Evolutionary conservation across 495 filamentous ascomycete species (phyloP).

Genomic region (Echria macrotheca): DNA sequence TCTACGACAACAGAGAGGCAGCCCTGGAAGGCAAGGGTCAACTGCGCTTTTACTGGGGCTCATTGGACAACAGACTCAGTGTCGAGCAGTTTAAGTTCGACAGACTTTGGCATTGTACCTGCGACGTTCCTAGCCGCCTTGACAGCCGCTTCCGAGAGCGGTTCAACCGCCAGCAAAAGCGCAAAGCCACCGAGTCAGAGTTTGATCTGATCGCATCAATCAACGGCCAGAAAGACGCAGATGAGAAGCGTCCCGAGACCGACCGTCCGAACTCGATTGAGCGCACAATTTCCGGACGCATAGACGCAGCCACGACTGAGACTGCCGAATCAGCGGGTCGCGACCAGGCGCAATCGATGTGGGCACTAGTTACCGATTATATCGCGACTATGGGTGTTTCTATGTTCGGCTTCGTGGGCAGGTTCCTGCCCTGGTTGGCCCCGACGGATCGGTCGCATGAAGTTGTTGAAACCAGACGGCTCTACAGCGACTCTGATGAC

Average conservation of each 20-base stretch:
- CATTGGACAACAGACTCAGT: constrained; percentile 10
- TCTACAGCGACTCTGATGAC: too few species aligned
- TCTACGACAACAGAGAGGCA: constrained; percentile 19
- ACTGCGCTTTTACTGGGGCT: constrained; percentile 25
- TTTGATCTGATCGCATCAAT: constrained; percentile 21
- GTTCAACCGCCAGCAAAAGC: constrained; percentile 20
- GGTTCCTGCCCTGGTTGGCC: neutral
- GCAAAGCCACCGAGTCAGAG: constrained; percentile 19
- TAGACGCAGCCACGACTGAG: neutral
- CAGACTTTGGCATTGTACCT: constrained; percentile 21
- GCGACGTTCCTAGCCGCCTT: constrained; percentile 5
- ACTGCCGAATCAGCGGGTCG: neutral
- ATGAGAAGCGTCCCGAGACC: too few species aligned
- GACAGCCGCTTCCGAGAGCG: constrained; percentile 3
- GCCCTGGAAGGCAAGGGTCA: constrained; percentile 21
- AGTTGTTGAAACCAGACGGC: constrained; percentile 14
- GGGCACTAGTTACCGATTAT: constrained; percentile 1
- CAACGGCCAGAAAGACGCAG: neutral
- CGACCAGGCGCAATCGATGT: constrained; percentile 11
- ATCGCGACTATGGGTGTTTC: constrained; percentile 18
- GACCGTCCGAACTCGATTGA: constrained; percentile 1
- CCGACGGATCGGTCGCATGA: constrained; percentile 3
- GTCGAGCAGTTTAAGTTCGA: constrained; percentile 25
- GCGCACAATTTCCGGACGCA: constrained; percentile 5
- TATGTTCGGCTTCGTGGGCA: constrained; percentile 10